Conservation (phyloP, 2,329 filamentous ascomycete genomes). For the Penicillium decumbens region DNA sequence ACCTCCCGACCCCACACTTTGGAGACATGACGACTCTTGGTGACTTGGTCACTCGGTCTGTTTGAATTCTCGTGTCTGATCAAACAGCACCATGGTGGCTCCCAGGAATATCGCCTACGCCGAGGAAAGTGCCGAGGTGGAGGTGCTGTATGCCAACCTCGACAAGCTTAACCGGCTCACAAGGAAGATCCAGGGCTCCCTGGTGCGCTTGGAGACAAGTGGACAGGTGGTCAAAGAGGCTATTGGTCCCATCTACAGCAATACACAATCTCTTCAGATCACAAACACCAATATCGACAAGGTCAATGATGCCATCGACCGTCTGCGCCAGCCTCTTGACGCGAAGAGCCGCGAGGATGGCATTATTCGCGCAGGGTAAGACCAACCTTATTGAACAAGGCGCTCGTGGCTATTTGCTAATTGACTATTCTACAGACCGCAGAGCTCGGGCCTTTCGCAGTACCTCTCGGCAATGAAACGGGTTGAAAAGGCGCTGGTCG, state of each 20-base stretch:
- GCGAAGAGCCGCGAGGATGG: constrained; percentile 87
- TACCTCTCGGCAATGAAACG: constrained; percentile 89
- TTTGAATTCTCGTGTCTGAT: constrained; percentile 16
- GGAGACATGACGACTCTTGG: constrained; percentile 19
- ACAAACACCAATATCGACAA: constrained; percentile 84
- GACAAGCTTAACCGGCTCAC: constrained; percentile 91
- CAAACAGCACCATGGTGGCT: constrained; percentile 46
- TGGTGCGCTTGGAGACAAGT: constrained; percentile 76
- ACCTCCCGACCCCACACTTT: constrained; percentile 17
- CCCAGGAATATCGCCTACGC: constrained; percentile 56
- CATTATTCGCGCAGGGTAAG: constrained; percentile 74
- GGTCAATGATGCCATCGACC: constrained; percentile 80
- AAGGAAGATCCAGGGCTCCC: constrained; percentile 88
- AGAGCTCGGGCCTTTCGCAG: constrained; percentile 72
- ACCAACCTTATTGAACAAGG: not conserved
- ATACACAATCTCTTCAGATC: constrained; percentile 84
- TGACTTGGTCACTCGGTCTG: constrained; percentile 13
- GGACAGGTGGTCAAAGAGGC: constrained; percentile 89
- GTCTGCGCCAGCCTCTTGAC: constrained; percentile 83
- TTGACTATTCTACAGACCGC: constrained; percentile 51
- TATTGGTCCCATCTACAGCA: constrained; percentile 84
- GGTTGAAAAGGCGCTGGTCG: constrained; percentile 73
- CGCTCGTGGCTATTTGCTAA: not conserved
- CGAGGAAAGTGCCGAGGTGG: constrained; percentile 64
- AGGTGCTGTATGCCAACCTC: constrained; percentile 64